These are phyloP conservation scores for Beta vulgaris DNA, from an alignment of 148 eudicot species.

Conservation along the genomic window DNA sequence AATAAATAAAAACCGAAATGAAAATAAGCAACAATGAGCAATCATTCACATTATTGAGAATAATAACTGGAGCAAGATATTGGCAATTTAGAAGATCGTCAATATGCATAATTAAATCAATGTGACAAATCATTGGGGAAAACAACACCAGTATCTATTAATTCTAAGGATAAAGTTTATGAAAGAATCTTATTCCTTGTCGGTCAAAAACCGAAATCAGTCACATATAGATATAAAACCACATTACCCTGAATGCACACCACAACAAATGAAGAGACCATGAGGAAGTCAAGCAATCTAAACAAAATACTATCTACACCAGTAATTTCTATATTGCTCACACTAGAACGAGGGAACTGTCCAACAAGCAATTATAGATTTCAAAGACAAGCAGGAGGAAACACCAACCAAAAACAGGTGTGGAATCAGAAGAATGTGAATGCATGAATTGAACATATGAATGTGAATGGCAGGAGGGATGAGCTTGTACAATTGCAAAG, in stretches of 20 bases:
- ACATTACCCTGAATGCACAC: slow-evolving; percentile 25
- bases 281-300: slow-evolving; percentile 29
- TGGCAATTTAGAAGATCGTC: not conserved
- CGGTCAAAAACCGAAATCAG: slow-evolving; percentile 15
- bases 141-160: not conserved
- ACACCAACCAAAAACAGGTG: slow-evolving; percentile 43
- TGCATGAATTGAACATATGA: slow-evolving; percentile 38
- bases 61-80: not conserved
- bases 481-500: slow-evolving; percentile 34
- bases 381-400: slow-evolving; percentile 24
- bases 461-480: slow-evolving; percentile 33
- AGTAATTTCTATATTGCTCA: slow-evolving; percentile 27
- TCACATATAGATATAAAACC: slow-evolving; percentile 30
- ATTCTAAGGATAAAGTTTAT: not conserved
- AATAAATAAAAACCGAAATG: not conserved
- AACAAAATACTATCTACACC: slow-evolving; percentile 42
- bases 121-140: not conserved
- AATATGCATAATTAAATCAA: not conserved
- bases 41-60: not conserved
- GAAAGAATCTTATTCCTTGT: slow-evolving; percentile 28
- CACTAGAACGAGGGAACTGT: slow-evolving; percentile 27
- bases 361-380: slow-evolving; percentile 23
- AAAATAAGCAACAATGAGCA: not conserved
- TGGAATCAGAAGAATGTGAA: slow-evolving; percentile 45
- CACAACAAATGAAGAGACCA: slow-evolving; percentile 27